These are phyloP conservation scores for Phytophthora sojae DNA, from an alignment of 352 stramenopile genomes.

Conservation along the genomic window DNA sequence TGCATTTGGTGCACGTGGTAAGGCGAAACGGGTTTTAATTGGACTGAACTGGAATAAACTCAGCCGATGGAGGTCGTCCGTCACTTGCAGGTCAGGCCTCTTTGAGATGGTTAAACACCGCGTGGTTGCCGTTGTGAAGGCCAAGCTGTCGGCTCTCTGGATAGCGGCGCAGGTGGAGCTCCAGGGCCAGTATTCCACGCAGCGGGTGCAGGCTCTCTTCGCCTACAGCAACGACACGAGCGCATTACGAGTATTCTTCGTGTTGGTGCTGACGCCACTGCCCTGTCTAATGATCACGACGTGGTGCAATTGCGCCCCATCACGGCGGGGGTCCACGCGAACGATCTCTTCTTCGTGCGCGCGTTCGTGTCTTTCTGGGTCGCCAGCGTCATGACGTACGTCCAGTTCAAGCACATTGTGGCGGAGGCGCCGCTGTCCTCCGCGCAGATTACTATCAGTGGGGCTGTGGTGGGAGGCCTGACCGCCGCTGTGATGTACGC, in stretches of 20 bases:
- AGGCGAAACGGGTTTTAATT: neutral
- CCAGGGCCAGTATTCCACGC: neutral
- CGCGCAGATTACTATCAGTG: neutral
- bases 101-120: neutral
- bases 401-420: neutral
- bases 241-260: neutral
- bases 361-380: neutral
- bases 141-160: neutral
- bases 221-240: neutral
- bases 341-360: neutral
- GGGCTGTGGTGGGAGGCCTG: neutral
- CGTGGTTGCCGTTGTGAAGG: neutral
- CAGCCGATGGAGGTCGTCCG: neutral
- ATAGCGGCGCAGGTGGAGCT: conserved; percentile 1
- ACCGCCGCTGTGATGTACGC: neutral
- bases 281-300: neutral
- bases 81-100: conserved; percentile 1
- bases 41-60: neutral
- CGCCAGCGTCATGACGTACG: neutral
- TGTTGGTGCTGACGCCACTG: neutral
- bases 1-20: neutral
- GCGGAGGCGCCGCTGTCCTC: neutral
- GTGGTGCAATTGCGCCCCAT: neutral
- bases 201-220: neutral
- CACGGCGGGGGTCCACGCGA: neutral